phyloP scores from a whole-genome alignment of 140 eudicot species.

The Ambrosia hybrid region DNA sequence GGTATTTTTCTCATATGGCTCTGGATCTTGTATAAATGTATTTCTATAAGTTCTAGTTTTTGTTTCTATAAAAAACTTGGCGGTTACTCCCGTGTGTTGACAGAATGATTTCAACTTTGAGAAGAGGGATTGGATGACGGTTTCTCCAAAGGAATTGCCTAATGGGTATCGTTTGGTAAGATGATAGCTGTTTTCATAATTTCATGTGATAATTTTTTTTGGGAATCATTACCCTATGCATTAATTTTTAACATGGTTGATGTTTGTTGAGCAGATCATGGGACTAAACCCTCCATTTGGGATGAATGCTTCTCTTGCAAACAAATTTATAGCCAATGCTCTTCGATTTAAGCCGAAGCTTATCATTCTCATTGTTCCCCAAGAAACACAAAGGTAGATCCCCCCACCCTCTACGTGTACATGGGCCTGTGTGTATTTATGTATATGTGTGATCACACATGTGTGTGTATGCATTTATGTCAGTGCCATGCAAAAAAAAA shows the following conservation, averaged over 20 bases:
- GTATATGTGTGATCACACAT: too few species aligned
- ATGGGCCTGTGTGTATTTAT: neutral
- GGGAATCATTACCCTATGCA: neutral
- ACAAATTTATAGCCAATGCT: slow-evolving; percentile 71
- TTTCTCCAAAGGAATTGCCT: slow-evolving; percentile 58
- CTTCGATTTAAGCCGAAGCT: slow-evolving; percentile 80
- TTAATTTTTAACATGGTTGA: neutral
- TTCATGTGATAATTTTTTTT: neutral
- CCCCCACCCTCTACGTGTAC: neutral
- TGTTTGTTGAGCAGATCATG: slow-evolving; percentile 64
- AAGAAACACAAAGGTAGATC: slow-evolving; percentile 63
- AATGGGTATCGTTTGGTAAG: slow-evolving; percentile 66
- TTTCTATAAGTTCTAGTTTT: neutral
- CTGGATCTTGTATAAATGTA: neutral
- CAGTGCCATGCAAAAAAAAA: neutral
- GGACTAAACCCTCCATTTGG: slow-evolving; percentile 98
- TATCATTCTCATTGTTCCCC: slow-evolving; percentile 78
- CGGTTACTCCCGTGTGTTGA: neutral
- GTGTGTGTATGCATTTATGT: neutral
- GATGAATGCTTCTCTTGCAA: slow-evolving; percentile 62
- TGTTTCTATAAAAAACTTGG: neutral
- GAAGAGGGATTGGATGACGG: slow-evolving; percentile 85
- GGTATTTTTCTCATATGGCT: neutral
- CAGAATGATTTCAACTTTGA: slow-evolving; percentile 85
- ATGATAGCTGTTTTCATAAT: neutral